Conservation (phyloP, 176 grass and related monocot species). For the Luzula sylvatica region DNA sequence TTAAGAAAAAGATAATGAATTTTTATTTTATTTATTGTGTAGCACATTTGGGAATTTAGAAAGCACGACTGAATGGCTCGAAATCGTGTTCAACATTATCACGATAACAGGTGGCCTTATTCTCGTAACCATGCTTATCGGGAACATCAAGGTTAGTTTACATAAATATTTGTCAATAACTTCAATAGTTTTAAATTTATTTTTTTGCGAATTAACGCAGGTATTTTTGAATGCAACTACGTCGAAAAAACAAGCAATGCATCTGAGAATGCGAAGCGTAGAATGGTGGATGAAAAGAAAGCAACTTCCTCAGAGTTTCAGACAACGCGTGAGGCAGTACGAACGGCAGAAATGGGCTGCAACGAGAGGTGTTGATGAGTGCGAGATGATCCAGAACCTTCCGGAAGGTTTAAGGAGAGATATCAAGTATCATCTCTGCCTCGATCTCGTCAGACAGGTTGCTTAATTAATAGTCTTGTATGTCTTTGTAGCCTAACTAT, state of each 20-base stretch:
- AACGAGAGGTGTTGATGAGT: constrained; percentile 68
- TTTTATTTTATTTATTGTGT: too few species aligned
- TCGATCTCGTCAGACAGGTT: constrained; percentile 77
- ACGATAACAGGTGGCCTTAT: constrained; percentile 66
- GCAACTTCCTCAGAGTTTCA: constrained; percentile 31
- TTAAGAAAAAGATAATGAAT: too few species aligned
- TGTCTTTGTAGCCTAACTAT: too few species aligned
- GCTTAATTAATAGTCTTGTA: background rate
- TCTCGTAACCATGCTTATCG: constrained; percentile 90
- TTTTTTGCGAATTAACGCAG: too few species aligned
- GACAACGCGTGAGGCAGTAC: constrained; percentile 64
- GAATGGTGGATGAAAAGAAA: constrained; percentile 87
- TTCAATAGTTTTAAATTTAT: too few species aligned
- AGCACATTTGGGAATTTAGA: constrained; percentile 86
- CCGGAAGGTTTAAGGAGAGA: constrained; percentile 72
- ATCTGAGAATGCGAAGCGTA: constrained; percentile 39
- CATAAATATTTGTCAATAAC: too few species aligned
- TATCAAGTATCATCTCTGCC: constrained; percentile 93
- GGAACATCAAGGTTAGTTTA: constrained; percentile 77
- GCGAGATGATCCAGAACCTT: constrained; percentile 49
- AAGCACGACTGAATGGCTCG: constrained; percentile 92
- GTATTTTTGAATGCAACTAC: constrained; percentile 88
- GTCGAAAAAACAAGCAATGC: constrained; percentile 83
- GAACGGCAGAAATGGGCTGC: constrained; percentile 93
- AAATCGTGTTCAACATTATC: constrained; percentile 95